phyloP scores from a whole-genome alignment of 805 yeast species.

The Candida lessepsii region DNA sequence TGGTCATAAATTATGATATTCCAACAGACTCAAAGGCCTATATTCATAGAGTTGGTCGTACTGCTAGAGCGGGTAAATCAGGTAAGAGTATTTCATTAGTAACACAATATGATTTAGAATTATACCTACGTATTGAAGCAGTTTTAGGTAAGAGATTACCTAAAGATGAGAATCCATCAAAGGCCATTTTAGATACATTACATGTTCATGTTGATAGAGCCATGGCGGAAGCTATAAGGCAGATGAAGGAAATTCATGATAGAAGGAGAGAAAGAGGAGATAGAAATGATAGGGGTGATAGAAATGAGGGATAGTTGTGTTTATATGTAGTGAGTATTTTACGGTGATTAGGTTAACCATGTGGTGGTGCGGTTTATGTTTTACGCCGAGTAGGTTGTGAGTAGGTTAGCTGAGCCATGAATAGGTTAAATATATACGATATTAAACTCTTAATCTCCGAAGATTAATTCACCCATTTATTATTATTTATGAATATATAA shows the following conservation, averaged over 20 bases:
- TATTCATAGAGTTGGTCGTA: slow-evolving; percentile 89
- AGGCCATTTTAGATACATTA: slow-evolving; percentile 70
- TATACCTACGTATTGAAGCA: slow-evolving; percentile 83
- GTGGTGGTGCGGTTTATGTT: too few relatives aligned
- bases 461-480: too few relatives aligned
- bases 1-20: slow-evolving; percentile 74
- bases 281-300: slow-evolving; percentile 13
- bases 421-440: too few relatives aligned
- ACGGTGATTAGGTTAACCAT: too few relatives aligned
- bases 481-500: slow-evolving; percentile 15
- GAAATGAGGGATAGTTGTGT: background rate
- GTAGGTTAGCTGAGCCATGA: too few relatives aligned
- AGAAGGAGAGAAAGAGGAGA: slow-evolving; percentile 22
- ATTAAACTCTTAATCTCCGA: too few relatives aligned
- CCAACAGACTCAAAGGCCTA: slow-evolving; percentile 85
- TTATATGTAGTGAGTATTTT: too few relatives aligned
- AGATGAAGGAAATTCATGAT: slow-evolving; percentile 65
- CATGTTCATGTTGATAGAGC: slow-evolving; percentile 91
- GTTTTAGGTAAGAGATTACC: slow-evolving; percentile 82
- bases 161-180: slow-evolving; percentile 73
- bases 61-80: slow-evolving; percentile 90
- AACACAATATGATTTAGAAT: slow-evolving; percentile 91
- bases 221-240: slow-evolving; percentile 81
- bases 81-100: slow-evolving; percentile 86
- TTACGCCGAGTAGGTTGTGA: too few relatives aligned